Conservation (phyloP, 768 basidiomycete genomes). For the Dictyophora rubrovolvata region DNA sequence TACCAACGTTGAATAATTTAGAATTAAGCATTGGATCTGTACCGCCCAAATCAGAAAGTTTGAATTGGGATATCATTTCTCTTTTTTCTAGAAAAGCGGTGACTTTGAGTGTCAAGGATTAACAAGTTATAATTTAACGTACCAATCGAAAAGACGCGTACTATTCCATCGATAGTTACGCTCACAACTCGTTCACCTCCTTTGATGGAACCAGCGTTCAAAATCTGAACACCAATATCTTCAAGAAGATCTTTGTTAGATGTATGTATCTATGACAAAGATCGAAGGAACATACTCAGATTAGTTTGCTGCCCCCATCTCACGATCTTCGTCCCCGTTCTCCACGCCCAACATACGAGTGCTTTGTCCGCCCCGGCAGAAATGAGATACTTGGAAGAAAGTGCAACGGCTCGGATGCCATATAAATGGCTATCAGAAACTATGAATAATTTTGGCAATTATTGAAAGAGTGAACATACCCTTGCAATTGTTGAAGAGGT, state of each 20-base stretch:
- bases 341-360: conserved; percentile 84
- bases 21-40: conserved; percentile 55
- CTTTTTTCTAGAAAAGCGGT: conserved; percentile 40
- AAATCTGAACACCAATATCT: conserved; percentile 77
- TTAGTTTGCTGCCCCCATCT: conserved; percentile 91
- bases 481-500: conserved; percentile 73
- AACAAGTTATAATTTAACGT: conserved; percentile 21
- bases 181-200: conserved; percentile 74
- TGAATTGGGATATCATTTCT: conserved; percentile 92
- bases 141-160: conserved; percentile 87
- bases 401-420: conserved; percentile 81
- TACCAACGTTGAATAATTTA: conserved; percentile 67
- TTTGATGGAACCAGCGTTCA: conserved; percentile 34
- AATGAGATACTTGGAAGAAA: conserved; percentile 77
- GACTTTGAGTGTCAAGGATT: not conserved
- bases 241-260: not conserved
- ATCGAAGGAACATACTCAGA: conserved; percentile 29
- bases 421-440: conserved; percentile 51
- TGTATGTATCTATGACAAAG: not conserved
- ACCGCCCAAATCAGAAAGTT: conserved; percentile 65
- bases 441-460: not conserved
- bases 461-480: not conserved
- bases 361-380: conserved; percentile 70
- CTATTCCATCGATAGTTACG: conserved; percentile 87
- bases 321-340: conserved; percentile 79